A percentile compares a stretch with the other conserved stretches of the same genome.
These are phyloP conservation scores for Postia placenta DNA, from an alignment of 768 basidiomycete species.

Conservation along the genomic window DNA sequence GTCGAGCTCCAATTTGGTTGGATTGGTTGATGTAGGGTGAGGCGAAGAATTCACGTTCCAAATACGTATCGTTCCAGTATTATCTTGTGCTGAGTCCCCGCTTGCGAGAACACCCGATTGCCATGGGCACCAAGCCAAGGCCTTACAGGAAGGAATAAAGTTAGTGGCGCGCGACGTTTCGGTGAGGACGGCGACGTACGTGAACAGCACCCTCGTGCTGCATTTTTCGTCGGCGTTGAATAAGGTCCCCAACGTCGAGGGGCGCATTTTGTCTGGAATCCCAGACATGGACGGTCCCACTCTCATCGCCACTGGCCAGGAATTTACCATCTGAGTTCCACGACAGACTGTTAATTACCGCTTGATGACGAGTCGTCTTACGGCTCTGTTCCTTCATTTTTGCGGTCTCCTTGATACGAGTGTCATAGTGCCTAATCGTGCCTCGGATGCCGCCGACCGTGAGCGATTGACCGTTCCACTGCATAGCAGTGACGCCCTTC, in stretches of 20 bases:
- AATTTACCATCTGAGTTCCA: constrained; percentile 66
- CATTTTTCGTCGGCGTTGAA: constrained; percentile 58
- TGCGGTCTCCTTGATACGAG: constrained; percentile 39
- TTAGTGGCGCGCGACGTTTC: too few species aligned
- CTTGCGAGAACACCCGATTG: constrained; percentile 44
- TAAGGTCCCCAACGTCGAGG: constrained; percentile 49
- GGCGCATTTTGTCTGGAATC: constrained; percentile 48
- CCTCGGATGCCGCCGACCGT: constrained; percentile 62
- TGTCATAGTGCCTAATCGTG: constrained; percentile 72
- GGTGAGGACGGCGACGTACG: constrained; percentile 33
- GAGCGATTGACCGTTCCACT: constrained; percentile 63
- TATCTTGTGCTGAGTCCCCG: constrained; percentile 33
- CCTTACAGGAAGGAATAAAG: too few species aligned
- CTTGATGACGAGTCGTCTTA: constrained; percentile 63
- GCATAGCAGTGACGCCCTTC: constrained; percentile 56
- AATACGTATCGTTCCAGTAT: constrained; percentile 44
- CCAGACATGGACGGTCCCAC: constrained; percentile 75
- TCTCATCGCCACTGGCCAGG: constrained; percentile 72
- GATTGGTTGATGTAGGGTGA: constrained; percentile 25
- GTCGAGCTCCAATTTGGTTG: constrained; percentile 40
- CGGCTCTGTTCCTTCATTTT: constrained; percentile 55
- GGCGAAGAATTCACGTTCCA: constrained; percentile 49
- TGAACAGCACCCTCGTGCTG: constrained; percentile 59
- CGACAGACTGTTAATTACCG: constrained; percentile 54
- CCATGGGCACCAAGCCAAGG: constrained; percentile 58